These are phyloP conservation scores for Ramaria sp. DNA, from an alignment of 768 basidiomycete genomes.

Conservation along the genomic window DNA sequence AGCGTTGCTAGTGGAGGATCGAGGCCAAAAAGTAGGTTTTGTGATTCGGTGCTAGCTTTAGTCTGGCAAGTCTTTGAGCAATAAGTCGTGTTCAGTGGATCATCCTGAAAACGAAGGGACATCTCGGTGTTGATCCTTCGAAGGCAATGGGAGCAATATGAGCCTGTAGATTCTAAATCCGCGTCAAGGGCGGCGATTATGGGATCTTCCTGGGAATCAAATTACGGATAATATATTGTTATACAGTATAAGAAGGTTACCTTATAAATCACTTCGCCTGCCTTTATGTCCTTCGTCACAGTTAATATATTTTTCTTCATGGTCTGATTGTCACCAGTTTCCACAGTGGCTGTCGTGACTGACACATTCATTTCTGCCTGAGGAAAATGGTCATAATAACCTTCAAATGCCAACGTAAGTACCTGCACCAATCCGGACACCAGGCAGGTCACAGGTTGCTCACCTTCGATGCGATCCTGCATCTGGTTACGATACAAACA, in stretches of 20 bases:
- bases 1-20: slow-evolving; percentile 47
- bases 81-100: slow-evolving; percentile 50
- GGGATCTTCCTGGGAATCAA: slow-evolving; percentile 52
- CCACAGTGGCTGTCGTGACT: slow-evolving; percentile 26
- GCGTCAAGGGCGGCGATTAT: slow-evolving; percentile 60
- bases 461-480: slow-evolving; percentile 64
- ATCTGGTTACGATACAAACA: slow-evolving; percentile 33
- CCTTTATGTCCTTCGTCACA: slow-evolving; percentile 53
- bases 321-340: neutral
- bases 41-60: slow-evolving; percentile 45
- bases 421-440: neutral
- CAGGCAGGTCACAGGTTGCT: slow-evolving; percentile 22
- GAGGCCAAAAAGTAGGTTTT: slow-evolving; percentile 60
- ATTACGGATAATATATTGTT: neutral
- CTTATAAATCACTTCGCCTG: slow-evolving; percentile 71
- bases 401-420: slow-evolving; percentile 25
- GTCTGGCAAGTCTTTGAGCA: slow-evolving; percentile 63
- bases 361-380: slow-evolving; percentile 58
- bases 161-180: slow-evolving; percentile 58
- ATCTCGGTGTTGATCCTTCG: slow-evolving; percentile 39
- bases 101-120: slow-evolving; percentile 35
- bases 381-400: slow-evolving; percentile 74
- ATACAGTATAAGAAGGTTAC: slow-evolving; percentile 22
- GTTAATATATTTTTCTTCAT: slow-evolving; percentile 41
- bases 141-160: slow-evolving; percentile 68